Base-by-base conservation (phyloP, 1,139 yeast species). In the Eremothecium gossypii region DNA sequence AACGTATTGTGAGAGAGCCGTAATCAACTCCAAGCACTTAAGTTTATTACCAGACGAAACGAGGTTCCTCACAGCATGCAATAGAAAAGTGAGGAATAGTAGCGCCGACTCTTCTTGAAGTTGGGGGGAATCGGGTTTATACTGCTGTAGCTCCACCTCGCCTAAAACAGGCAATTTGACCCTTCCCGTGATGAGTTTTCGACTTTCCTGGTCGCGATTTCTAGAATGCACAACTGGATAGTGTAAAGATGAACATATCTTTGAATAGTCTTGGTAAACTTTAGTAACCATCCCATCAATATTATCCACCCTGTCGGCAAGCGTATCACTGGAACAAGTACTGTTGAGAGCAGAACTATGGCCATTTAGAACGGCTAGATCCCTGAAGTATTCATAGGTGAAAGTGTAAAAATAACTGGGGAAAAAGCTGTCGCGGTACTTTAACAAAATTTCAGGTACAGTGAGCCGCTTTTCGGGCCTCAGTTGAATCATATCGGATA, bases 1-100 rank as follows among this genome's bases (percentile, higher is more conserved):
- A 2, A 86, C 68, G 46, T 78, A 73, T 55, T 85, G 95, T 1
- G 93, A 77, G 11, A 91, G 67, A 0, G 86, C 86, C 9, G 86
- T 60, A 2, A 91, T 72, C 43, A 89, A 62, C 53, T 87, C 93
- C 51, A 94, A 72, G 0, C 91, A 93, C 53, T 76, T 76, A 4
- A 82, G 60, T 50, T 86, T 73, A 27, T 81, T 76, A 0, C 73
- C 61, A 0, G 86, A 79, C 27, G 76, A 74, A 8, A 74, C 73
- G 0, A 87, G 71, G 42, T 83, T 76, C 48, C 87, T 71, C 28
- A 83, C 59, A 7, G 81, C 70, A 2, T 94, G 77, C 42, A 80
- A 74, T 0, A 87, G 68, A 29, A 79, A 62, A 13, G 83, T 70
- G 2, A 89, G 66, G 9, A 85, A 63, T 2, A 91, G 70, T 31